Evolutionary conservation across 805 yeast genomes (phyloP).

Genomic region (Candida suzukii): DNA sequence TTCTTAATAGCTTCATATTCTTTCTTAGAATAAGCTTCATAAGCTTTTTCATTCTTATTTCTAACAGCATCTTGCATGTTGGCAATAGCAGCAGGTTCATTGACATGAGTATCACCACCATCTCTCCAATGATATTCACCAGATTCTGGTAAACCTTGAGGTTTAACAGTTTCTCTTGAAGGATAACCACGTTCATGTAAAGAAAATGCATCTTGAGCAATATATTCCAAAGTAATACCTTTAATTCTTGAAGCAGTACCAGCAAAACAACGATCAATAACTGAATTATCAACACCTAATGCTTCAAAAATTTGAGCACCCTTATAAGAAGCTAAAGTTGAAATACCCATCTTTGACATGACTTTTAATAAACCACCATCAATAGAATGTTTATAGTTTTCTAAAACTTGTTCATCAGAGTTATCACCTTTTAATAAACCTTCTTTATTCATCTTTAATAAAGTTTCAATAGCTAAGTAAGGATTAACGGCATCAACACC

Average conservation of each 20-base stretch:
- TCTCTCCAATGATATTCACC: constrained; percentile 99
- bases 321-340: constrained; percentile 95
- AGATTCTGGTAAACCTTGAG: constrained; percentile 77
- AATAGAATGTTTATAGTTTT: constrained; percentile 76
- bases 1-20: constrained; percentile 88
- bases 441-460: constrained; percentile 78
- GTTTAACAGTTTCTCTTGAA: constrained; percentile 59
- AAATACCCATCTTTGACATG: constrained; percentile 99
- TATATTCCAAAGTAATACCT: constrained; percentile 92
- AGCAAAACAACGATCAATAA: constrained; percentile 90
- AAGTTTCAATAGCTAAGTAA: constrained; percentile 84
- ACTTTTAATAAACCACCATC: constrained; percentile 93
- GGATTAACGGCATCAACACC: constrained; percentile 98
- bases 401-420: constrained; percentile 52
- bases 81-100: constrained; percentile 93
- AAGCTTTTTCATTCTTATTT: constrained; percentile 90
- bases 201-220: constrained; percentile 94
- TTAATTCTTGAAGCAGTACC: constrained; percentile 96
- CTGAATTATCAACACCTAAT: constrained; percentile 90
- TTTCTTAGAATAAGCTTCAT: constrained; percentile 80
- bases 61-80: constrained; percentile 97
- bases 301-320: constrained; percentile 99
- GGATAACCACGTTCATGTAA: constrained; percentile 93
- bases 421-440: constrained; percentile 54
- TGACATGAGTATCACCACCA: constrained; percentile 94